Conservation (phyloP, 441 rosid genomes). For the Manihot esculenta region DNA sequence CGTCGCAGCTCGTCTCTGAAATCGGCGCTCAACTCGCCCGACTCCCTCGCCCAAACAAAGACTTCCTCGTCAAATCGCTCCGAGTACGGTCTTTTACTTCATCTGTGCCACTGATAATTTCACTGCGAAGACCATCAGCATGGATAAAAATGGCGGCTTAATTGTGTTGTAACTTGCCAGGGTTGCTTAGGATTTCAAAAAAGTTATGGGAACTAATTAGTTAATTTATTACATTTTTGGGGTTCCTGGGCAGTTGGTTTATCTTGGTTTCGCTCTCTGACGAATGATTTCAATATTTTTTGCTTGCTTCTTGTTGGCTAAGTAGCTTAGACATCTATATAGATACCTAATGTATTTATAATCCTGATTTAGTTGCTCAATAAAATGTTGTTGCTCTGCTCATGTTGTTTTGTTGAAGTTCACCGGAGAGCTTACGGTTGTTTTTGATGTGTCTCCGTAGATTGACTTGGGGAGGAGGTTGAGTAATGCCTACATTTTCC, state of each 20-base stretch:
- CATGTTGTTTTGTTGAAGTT: slow-evolving; percentile 3
- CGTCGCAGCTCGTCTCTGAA: slow-evolving; percentile 49
- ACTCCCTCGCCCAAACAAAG: slow-evolving; percentile 63
- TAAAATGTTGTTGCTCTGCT: background rate
- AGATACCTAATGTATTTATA: background rate
- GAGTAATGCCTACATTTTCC: background rate
- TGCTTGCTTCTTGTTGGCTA: background rate
- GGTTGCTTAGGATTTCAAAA: background rate
- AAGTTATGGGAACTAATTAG: background rate
- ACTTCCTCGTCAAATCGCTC: slow-evolving; percentile 66
- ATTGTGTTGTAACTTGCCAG: background rate
- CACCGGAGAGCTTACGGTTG: background rate
- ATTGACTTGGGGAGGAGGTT: too few relatives aligned
- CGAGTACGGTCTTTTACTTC: slow-evolving; percentile 42
- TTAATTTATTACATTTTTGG: background rate
- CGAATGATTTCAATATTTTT: background rate
- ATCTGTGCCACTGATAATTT: background rate
- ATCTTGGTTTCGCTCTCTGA: background rate
- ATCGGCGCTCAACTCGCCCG: slow-evolving; percentile 59
- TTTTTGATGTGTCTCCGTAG: background rate
- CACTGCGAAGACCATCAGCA: background rate
- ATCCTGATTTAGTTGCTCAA: background rate
- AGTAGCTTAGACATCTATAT: background rate
- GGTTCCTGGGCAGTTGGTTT: background rate
- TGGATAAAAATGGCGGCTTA: background rate